These are phyloP conservation scores for Paspalum vaginatum DNA, from an alignment of 176 grass and related monocot genomes.

Conservation along the genomic window DNA sequence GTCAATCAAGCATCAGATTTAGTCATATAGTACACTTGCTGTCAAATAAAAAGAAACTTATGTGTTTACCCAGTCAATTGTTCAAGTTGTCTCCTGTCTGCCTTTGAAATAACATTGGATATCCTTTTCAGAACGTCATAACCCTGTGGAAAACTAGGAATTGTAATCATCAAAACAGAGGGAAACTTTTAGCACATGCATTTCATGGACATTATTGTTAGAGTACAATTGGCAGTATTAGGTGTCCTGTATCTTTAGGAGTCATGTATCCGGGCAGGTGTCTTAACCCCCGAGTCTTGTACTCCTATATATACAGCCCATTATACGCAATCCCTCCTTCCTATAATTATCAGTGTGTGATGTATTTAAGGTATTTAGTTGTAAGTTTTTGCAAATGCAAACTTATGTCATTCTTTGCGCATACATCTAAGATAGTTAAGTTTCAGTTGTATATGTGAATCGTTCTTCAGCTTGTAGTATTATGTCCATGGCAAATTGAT, in stretches of 20 bases:
- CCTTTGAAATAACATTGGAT: conserved; percentile 71
- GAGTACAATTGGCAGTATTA: too few species aligned
- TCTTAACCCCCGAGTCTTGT: too few species aligned
- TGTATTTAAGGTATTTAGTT: conserved; percentile 1
- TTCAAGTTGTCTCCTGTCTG: conserved; percentile 72
- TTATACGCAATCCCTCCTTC: too few species aligned
- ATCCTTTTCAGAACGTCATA: conserved; percentile 92
- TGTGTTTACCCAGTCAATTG: conserved; percentile 79
- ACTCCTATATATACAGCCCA: too few species aligned
- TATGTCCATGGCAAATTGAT: conserved; percentile 18
- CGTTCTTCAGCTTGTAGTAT: conserved; percentile 13
- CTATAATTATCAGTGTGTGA: not conserved
- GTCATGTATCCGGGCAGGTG: too few species aligned
- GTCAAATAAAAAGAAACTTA: conserved; percentile 25
- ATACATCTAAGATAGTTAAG: not conserved
- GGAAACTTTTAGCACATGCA: not conserved
- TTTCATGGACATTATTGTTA: not conserved
- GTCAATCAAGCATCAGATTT: conserved; percentile 12
- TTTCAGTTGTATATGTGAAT: conserved; percentile 21
- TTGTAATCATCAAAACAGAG: conserved; percentile 37
- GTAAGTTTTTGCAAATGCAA: not conserved
- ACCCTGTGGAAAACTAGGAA: conserved; percentile 56
- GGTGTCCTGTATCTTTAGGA: too few species aligned
- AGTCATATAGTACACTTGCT: not conserved
- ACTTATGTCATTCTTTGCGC: not conserved